These are phyloP conservation scores for Ustilago hordei DNA, from an alignment of 1,284 basidiomycete species.

Conservation along the genomic window DNA sequence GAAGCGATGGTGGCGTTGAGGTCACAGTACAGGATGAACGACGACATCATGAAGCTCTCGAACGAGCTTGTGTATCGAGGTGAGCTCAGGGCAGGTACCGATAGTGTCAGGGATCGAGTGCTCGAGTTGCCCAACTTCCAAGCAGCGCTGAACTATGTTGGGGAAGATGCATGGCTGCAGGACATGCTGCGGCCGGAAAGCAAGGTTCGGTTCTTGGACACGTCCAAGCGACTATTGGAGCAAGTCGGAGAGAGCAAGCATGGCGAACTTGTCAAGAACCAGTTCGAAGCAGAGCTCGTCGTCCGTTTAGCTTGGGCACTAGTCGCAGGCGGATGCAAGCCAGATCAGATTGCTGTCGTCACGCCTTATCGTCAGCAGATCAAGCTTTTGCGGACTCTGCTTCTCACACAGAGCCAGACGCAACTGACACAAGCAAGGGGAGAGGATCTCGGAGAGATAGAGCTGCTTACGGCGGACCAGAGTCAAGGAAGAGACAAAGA, in stretches of 20 bases:
- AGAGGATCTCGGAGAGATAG: constrained; percentile 72
- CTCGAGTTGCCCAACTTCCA: constrained; percentile 74
- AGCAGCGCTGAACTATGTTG: background rate
- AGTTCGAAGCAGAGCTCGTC: constrained; percentile 77
- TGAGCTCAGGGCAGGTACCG: constrained; percentile 82
- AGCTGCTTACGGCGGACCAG: constrained; percentile 92
- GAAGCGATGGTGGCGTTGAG: constrained; percentile 83
- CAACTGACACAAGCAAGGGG: background rate
- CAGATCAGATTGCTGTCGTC: constrained; percentile 85
- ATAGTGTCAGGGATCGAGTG: constrained; percentile 76
- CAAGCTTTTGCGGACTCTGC: constrained; percentile 78
- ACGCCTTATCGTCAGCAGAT: constrained; percentile 94
- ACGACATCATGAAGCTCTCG: constrained; percentile 92
- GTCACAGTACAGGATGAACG: constrained; percentile 96
- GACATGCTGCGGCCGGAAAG: constrained; percentile 78
- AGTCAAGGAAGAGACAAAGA: constrained; percentile 87
- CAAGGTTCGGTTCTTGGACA: constrained; percentile 92
- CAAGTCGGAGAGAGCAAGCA: constrained; percentile 77
- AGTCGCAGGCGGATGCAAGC: constrained; percentile 76
- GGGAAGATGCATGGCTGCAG: constrained; percentile 74
- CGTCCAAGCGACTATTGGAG: constrained; percentile 76
- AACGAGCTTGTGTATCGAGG: constrained; percentile 89
- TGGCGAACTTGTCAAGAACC: constrained; percentile 74
- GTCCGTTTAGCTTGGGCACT: constrained; percentile 78
- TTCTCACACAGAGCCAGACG: constrained; percentile 1